Base-by-base conservation (phyloP, 148 eudicot genomes). In the Nepenthes mirabilis region DNA sequence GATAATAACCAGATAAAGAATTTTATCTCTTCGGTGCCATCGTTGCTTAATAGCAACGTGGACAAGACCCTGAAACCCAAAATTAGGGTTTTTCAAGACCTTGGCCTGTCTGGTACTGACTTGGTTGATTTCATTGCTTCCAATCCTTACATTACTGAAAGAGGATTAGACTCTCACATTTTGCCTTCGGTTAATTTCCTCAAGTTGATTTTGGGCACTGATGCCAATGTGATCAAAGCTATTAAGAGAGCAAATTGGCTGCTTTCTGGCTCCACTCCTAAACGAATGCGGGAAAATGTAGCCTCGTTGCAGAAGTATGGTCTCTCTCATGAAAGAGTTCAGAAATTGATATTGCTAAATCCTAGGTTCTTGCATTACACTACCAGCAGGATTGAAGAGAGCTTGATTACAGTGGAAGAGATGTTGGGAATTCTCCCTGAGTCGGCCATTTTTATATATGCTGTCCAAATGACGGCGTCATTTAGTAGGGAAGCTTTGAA, bases 391-490 rank as follows among this genome's bases (percentile, higher is more conserved):
- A 33, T 77, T 32, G 64, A 65, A 7, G 37, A 9, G 13, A 43
- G 63, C 12, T 11, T 72, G n/a, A 33, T 11, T 37, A 45, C 33
- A 49, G 71, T 72, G 55, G 66, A 73, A 33, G 50, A 54, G 35
- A 65, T 59, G 36, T 6, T 69, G 12, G 74, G 77, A 14, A 77
- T 77, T 23, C 52, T 59, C 5, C 68, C 65, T 6, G 33, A 40
- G 1, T 58, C 66, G 1, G 0, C 1, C 8, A 48, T 48, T 59
- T 77, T 72, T 37, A 23, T 23, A 23, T 23, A 23, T 23, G 23
- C 23, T 23, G 23, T 23, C 23, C 23, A 23, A 23, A 23, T 23
- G 23, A 23, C 23, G 23, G 23, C 23, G 23, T 23, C 23, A 23
- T 23, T 23, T 23, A 23, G 23, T 23, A 23, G 23, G 23, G 23